Evolutionary conservation across 169 alveolate genomes (phyloP), one percentile per base, ranked within the genome.

Genomic region (Perkinsus olseni): DNA sequence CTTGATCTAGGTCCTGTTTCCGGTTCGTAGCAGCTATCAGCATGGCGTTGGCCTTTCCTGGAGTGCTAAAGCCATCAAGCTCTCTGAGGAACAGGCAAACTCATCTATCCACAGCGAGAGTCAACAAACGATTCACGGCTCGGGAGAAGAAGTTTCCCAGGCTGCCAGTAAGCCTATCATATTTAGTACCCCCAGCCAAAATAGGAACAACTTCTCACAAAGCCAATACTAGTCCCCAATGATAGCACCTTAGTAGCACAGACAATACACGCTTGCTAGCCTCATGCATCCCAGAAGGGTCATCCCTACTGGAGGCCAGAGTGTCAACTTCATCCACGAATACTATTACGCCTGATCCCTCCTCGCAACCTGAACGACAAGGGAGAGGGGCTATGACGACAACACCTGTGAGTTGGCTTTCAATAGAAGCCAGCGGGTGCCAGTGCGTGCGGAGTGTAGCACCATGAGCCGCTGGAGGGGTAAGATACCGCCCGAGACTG

Each of bases 251-350:
- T 34, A 97, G 92, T 40, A 97, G 92, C n/a, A 97, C 98, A 10
- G 98, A 96, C 31, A 97, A 95, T 38, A 97, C 95, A 93, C 97
- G 96, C 93, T 97, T 95, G 38, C 98, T 96, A 13, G 97, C 98
- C 94, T 97, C 98, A 91, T 97, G 98, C 96, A 96, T 95, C 38
- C 97, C 97, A 20, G 94, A 91, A 39, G 93, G 92, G 20, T 91
- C 95, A 92, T 96, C 98, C 92, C 98, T 95, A 38, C 97, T 94
- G 90, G 96, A 95, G 6, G 98, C 98, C 21, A 97, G 62, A 0
- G 98, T 94, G 93, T 97, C 99, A 36, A 97, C 95, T 94, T 97
- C 98, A 96, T 97, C 99, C 50, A 97, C 96, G 93, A 97, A 97
- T 13, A 97, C 94, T 38, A 97, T 96, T 24, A 62, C 82, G 0